phyloP scores from a whole-genome alignment of 345 rosid species.

The Eucalyptus pumila region DNA sequence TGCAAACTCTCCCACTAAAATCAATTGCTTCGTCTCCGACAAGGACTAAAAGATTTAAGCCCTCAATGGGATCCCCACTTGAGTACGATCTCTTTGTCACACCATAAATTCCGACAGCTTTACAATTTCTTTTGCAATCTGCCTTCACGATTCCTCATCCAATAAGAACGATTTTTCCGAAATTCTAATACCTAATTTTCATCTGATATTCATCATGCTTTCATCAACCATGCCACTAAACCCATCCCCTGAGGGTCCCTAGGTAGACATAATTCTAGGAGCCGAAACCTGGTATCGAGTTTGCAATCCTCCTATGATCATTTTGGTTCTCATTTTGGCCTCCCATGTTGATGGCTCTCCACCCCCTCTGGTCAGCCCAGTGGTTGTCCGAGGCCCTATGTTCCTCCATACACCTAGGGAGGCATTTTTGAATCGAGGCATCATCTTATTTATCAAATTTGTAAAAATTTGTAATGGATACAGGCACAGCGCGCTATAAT shows the following conservation, averaged over 20 bases:
- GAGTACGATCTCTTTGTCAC: not conserved
- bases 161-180: not conserved
- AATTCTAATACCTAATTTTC: not conserved
- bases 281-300: not conserved
- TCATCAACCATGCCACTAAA: not conserved
- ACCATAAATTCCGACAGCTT: not conserved
- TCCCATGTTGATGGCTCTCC: not conserved
- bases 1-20: no score
- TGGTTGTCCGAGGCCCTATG: not conserved
- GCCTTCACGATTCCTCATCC: not conserved
- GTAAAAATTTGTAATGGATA: not conserved
- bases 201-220: not conserved
- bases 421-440: not conserved
- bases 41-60: not conserved
- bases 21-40: not conserved
- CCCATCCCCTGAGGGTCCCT: not conserved
- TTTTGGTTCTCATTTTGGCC: not conserved
- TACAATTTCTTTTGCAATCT: not conserved
- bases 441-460: not conserved
- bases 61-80: not conserved
- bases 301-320: not conserved
- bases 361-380: not conserved
- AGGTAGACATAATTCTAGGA: not conserved
- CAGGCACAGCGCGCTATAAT: not conserved
- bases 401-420: not conserved